Evolutionary conservation across 148 eudicot species (phyloP), one percentile per base, ranked within the genome.

Genomic region (Drosera capensis): DNA sequence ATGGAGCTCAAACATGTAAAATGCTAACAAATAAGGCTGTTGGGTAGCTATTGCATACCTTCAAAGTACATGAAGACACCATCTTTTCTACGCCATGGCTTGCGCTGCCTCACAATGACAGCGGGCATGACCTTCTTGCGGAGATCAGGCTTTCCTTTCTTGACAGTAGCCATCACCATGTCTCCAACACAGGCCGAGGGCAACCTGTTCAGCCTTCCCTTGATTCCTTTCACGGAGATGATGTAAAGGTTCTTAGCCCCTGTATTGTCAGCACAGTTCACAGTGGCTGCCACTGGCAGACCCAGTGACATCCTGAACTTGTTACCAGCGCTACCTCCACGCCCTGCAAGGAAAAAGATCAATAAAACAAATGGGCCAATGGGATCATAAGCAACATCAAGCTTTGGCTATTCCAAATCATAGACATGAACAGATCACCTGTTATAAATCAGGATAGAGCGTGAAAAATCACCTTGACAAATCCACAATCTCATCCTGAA

Each of bases 111-210:
- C 29, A 70, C 75, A 1, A 70, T 65, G 47, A 70, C 75, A 16
- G 71, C 71, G 1, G 75, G 75, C 75, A 70, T 70, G 43, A 70
- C 75, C 71, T 70, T 70, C 75, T 70, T 70, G 52, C 75, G 54
- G 7, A 71, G 71, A 45, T 71, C 75, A 14, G 75, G 75, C 62
- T 71, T 71, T 8, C 75, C 75, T 56, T 71, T 71, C 61, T 71
- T 71, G 7, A 71, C 80, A 41, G 80, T 74, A 3, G 80, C 80
- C 79, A 72, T 72, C 8, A 73, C 79, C 79, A 73, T 73, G 37
- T 73, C 74, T 16, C 75, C 79, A 0, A 73, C 75, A 25, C 79
- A 73, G 15, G 79, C 79, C 1, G 75, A 69, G 0, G 79, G 75
- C 52, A 72, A 46, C 14, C 74, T 57, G 42, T 72, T 72, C 20